Evolutionary conservation across 805 yeast species (phyloP), one percentile per base, ranked within the genome.

Genomic region (Metschnikowia orientalis): DNA sequence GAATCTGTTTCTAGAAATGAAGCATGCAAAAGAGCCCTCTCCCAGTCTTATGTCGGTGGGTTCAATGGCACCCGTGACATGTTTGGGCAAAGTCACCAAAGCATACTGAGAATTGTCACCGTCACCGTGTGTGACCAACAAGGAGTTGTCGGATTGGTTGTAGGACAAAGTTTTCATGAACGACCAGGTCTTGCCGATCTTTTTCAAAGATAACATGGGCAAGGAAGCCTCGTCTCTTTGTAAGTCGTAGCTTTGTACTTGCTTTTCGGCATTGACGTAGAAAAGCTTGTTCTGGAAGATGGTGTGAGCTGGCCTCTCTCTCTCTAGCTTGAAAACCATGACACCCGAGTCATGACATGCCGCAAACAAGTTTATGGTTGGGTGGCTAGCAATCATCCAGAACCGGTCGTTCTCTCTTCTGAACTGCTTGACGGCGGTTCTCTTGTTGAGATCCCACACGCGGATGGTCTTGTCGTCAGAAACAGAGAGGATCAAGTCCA

Each of bases 291-390:
- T 84, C 55, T 84, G 92, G 62, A 71, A 73, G 20, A 77, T 52
- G 4, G 84, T 60, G 50, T 76, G 75, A n/a, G 96, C 95, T 9
- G 98, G 97, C 59, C 98, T 80, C 69, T 92, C 99, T 57, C 97
- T 83, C 59, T 87, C 96, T 41, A 92, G 73, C 65, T 92, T 92
- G 75, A 92, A 94, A 30, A 92, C 95, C 95, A 89, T 89, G 18
- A 88, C 94, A 58, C 99, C 99, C 10, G 88, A 73, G 61, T 94
- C 98, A 62, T 90, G 97, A 50, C 95, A 90, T 18, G 96, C 82
- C 35, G 96, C 98, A 66, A 92, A 88, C 53, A 92, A 71, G 59
- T 92, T 92, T 60, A 90, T 81, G 28, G 71, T 67, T 40, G 97
- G 97, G 58, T 92, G 99, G 28, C 86, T 73, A 11, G 89, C 80